Evolutionary conservation across 1,284 basidiomycete species (phyloP).

Genomic region (Cutaneotrichosporon sp.): DNA sequence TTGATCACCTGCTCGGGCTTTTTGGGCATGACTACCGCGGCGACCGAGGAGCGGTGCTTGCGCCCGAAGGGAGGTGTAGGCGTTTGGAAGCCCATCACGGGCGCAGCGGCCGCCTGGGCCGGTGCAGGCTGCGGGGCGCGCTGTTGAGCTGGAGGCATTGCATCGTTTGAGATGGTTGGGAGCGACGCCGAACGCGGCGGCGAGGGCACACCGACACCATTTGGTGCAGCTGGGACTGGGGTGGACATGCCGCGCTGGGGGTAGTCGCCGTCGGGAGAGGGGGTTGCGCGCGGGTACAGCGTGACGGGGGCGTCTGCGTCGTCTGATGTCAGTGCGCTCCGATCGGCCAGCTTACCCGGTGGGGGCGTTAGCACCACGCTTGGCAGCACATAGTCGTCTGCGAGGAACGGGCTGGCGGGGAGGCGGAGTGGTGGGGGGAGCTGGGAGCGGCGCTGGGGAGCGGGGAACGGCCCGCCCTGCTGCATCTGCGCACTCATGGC

Average conservation of each 20-base stretch:
- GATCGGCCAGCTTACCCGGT: constrained; percentile 13
- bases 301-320: constrained; percentile 17
- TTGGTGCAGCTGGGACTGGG: not conserved
- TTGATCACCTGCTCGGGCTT: constrained; percentile 12
- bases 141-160: not conserved
- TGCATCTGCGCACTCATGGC: not conserved
- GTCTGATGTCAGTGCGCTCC: constrained; percentile 10
- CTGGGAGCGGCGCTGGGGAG: not conserved
- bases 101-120: not conserved
- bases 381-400: constrained; percentile 8
- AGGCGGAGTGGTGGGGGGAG: constrained; percentile 7
- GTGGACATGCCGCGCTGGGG: not conserved
- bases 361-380: constrained; percentile 20
- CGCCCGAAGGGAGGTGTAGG: not conserved
- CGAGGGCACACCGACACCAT: not conserved
- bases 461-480: not conserved
- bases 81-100: not conserved
- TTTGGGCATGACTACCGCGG: constrained; percentile 12
- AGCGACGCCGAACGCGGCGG: not conserved
- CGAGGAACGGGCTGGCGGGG: not conserved
- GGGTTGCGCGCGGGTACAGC: constrained; percentile 16
- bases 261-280: not conserved
- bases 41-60: constrained; percentile 2
- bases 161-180: not conserved
- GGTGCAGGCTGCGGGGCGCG: not conserved